phyloP scores from a whole-genome alignment of 768 basidiomycete species.

The Boletus edulis region DNA sequence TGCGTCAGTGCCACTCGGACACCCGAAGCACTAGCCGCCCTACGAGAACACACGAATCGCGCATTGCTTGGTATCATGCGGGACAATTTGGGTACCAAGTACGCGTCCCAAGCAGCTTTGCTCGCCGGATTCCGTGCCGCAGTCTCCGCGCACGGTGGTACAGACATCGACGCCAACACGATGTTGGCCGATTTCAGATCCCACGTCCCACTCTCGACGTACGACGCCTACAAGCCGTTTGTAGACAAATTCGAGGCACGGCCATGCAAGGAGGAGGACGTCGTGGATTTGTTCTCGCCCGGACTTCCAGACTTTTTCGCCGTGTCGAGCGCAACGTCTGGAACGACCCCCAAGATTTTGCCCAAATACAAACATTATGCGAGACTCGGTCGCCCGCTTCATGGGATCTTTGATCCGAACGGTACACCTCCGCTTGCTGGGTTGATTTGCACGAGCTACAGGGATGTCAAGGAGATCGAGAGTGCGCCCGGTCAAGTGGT shows the following conservation, averaged over 20 bases:
- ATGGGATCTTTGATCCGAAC: background rate
- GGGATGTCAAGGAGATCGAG: constrained; percentile 7
- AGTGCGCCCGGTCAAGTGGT: constrained; percentile 1
- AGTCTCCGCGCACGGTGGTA: background rate
- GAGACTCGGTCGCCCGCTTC: background rate
- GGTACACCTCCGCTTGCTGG: background rate
- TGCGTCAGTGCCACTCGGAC: too few relatives aligned
- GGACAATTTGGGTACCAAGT: constrained; percentile 10
- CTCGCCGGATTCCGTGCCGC: constrained; percentile 9
- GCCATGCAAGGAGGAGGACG: constrained; percentile 18
- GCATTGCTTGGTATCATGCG: constrained; percentile 3
- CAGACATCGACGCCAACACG: background rate
- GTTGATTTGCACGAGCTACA: background rate
- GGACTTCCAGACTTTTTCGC: constrained; percentile 13
- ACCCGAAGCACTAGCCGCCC: background rate
- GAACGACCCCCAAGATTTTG: constrained; percentile 1
- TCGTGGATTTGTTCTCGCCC: constrained; percentile 14
- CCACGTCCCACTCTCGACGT: constrained; percentile 4
- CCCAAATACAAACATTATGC: constrained; percentile 9
- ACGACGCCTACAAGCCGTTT: constrained; percentile 16
- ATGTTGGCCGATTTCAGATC: constrained; percentile 8
- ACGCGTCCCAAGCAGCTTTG: background rate
- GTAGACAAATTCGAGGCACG: constrained; percentile 7
- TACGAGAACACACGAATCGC: background rate
- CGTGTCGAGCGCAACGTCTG: constrained; percentile 15